phyloP scores from a whole-genome alignment of 2,329 filamentous ascomycete genomes.

The Cercospora beticola region DNA sequence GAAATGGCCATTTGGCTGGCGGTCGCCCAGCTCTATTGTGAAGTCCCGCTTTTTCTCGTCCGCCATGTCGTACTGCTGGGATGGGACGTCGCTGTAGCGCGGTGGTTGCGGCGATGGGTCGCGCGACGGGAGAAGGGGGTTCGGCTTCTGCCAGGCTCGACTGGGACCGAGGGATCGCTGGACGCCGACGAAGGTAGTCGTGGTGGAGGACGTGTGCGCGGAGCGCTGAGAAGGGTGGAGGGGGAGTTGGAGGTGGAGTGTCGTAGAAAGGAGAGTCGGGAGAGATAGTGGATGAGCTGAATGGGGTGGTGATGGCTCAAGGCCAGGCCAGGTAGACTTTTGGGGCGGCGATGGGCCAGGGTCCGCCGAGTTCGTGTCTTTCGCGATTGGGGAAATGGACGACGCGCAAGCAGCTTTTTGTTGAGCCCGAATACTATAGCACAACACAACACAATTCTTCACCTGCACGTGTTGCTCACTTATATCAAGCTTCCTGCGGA shows the following conservation, averaged over 20 bases:
- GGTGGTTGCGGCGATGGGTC: constrained; percentile 8
- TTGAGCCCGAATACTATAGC: background rate
- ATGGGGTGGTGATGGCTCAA: background rate
- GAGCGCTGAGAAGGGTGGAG: constrained; percentile 6
- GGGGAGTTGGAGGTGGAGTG: background rate
- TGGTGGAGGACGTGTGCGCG: constrained; percentile 28
- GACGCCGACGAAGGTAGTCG: constrained; percentile 37
- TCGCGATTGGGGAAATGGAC: background rate
- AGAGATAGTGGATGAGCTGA: background rate
- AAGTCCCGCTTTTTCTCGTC: constrained; percentile 88
- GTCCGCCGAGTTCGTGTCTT: background rate
- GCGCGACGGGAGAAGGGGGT: constrained; percentile 23
- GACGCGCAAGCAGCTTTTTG: background rate
- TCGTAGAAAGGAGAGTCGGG: background rate
- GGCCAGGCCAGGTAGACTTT: background rate
- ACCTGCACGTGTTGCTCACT: background rate
- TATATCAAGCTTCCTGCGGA: background rate
- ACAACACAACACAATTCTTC: background rate
- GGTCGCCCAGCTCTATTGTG: constrained; percentile 67
- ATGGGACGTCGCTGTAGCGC: constrained; percentile 8
- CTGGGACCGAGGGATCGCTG: constrained; percentile 29
- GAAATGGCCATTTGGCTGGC: constrained; percentile 51
- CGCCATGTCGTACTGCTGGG: constrained; percentile 57
- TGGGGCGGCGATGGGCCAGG: background rate
- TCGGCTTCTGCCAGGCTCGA: constrained; percentile 26